phyloP scores from a whole-genome alignment of 331 rosid genomes.

The Pyracantha coccinea region DNA sequence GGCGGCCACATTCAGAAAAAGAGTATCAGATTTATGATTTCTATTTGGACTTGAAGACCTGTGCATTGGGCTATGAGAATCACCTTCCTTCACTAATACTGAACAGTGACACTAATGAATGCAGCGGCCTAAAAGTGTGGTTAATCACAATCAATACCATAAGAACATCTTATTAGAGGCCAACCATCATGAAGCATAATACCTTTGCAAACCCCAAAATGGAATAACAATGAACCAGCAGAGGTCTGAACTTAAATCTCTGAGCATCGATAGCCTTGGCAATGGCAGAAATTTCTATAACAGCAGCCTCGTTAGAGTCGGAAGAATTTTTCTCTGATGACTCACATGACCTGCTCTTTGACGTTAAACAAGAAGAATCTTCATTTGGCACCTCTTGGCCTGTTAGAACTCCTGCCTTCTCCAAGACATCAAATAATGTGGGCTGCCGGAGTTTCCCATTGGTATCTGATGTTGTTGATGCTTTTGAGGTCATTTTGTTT shows the following conservation, averaged over 20 bases:
- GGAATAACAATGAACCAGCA: conserved; percentile 27
- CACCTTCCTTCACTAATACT: not conserved
- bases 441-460: conserved; percentile 21
- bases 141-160: not conserved
- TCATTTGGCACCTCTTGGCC: conserved; percentile 26
- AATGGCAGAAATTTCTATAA: conserved; percentile 21
- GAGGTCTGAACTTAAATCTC: conserved; percentile 30
- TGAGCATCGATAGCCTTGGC: conserved; percentile 27
- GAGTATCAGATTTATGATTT: not conserved
- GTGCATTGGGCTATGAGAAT: not conserved
- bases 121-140: not conserved
- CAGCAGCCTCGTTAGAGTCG: conserved; percentile 4
- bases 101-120: not conserved
- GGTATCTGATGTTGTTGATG: conserved; percentile 7
- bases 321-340: conserved; percentile 7
- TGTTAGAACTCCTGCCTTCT: conserved; percentile 23
- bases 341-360: conserved; percentile 13
- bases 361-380: conserved; percentile 10
- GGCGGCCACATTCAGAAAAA: not conserved
- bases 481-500: conserved; percentile 18
- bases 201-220: conserved; percentile 25
- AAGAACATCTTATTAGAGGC: not conserved
- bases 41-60: not conserved
- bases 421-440: conserved; percentile 20
- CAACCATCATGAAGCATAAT: not conserved